Evolutionary conservation across 2,329 filamentous ascomycete species (phyloP).

Genomic region (Diaporthe citri): DNA sequence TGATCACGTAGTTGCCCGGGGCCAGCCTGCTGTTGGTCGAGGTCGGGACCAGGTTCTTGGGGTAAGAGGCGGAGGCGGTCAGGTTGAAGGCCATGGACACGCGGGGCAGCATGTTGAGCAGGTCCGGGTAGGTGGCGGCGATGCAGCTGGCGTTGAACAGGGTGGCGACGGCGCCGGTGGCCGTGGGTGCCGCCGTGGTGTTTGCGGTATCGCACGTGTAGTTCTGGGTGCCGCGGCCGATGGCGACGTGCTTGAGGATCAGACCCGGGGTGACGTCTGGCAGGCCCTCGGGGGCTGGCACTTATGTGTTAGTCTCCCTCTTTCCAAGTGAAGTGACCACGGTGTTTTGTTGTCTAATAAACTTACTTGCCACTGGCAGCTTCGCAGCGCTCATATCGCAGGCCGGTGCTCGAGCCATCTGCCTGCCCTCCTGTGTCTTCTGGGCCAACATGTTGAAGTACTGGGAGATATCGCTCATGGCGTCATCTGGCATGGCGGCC

Average conservation of each 20-base stretch:
- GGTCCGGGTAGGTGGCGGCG: conserved; percentile 75
- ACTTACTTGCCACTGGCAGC: conserved; percentile 54
- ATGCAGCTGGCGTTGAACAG: conserved; percentile 92
- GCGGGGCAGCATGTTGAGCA: conserved; percentile 74
- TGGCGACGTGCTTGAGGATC: conserved; percentile 79
- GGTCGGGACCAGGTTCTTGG: conserved; percentile 33
- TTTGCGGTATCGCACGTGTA: conserved; percentile 83
- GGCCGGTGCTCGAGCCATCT: conserved; percentile 55
- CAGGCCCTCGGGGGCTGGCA: conserved; percentile 68
- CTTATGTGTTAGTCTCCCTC: conserved; percentile 46
- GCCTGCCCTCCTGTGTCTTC: conserved; percentile 64
- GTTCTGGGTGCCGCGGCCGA: conserved; percentile 93
- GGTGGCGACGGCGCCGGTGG: conserved; percentile 81
- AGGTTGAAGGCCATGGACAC: conserved; percentile 78
- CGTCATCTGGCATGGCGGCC: conserved; percentile 54
- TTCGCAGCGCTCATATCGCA: conserved; percentile 68
- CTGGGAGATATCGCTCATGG: conserved; percentile 62
- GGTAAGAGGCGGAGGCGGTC: conserved; percentile 48
- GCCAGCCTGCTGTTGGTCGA: conserved; percentile 53
- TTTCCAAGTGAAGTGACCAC: background rate
- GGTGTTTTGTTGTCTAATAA: conserved; percentile 47
- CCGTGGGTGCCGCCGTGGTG: conserved; percentile 70
- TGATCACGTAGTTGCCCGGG: conserved; percentile 72
- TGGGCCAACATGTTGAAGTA: conserved; percentile 72
- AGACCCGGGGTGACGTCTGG: conserved; percentile 72